Evolutionary conservation across 148 eudicot genomes (phyloP).

Genomic region (Drosera capensis): DNA sequence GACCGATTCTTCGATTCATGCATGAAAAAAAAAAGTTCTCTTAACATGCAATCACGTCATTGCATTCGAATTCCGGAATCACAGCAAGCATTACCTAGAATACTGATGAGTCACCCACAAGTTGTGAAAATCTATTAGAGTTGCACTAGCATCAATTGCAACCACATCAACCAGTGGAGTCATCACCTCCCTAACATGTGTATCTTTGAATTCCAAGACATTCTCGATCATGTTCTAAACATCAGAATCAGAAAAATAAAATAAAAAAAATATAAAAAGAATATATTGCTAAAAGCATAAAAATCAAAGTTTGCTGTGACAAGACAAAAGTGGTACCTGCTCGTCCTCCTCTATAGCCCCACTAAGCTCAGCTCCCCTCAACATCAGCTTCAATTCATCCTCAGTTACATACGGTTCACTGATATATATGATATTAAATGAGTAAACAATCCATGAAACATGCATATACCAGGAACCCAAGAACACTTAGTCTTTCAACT

Average conservation of each 20-base stretch:
- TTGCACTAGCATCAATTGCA: conserved; percentile 89
- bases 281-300: not conserved
- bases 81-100: too few relatives aligned
- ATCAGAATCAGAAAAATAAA: not conserved
- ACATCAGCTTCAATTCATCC: conserved; percentile 92
- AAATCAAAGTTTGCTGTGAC: not conserved
- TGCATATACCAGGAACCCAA: not conserved
- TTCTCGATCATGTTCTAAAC: conserved; percentile 96
- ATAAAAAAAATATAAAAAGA: not conserved
- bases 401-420: conserved; percentile 97
- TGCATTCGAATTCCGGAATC: too few relatives aligned
- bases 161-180: conserved; percentile 98
- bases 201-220: conserved; percentile 95
- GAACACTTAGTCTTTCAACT: not conserved
- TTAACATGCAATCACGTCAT: too few relatives aligned
- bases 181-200: conserved; percentile 97
- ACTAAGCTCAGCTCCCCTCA: conserved; percentile 92
- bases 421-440: conserved; percentile 11
- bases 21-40: too few relatives aligned
- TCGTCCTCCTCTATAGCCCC: conserved; percentile 99
- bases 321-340: conserved; percentile 37
- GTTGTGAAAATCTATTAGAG: conserved; percentile 77
- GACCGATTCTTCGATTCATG: too few relatives aligned
- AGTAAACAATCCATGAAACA: conserved; percentile 3
- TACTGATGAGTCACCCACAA: conserved; percentile 94